Percentiles rank a stretch among this genome's conserved stretches.
Conservation (phyloP, 192 early-diverging fungal genomes). For the Coemansia sp. region DNA sequence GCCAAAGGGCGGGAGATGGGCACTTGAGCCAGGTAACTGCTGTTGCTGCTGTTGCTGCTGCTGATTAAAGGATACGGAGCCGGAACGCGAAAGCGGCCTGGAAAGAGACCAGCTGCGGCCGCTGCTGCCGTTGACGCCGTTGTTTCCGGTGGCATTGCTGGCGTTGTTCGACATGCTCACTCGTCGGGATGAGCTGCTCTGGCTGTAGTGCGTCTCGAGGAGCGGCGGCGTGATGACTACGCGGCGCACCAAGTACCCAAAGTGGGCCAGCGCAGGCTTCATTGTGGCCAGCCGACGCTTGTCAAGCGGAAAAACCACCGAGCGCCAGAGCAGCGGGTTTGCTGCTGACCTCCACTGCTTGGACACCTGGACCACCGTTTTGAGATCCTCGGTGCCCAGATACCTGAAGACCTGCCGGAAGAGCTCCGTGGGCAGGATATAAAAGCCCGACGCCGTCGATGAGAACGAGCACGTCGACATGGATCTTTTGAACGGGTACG, state of each 20-base stretch:
- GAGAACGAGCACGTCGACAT: conserved; percentile 42
- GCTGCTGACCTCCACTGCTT: conserved; percentile 49
- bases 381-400: conserved; percentile 32
- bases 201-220: conserved; percentile 24
- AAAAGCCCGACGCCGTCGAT: conserved; percentile 35
- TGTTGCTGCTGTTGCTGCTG: conserved; percentile 26
- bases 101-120: conserved; percentile 44
- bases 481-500: conserved; percentile 38
- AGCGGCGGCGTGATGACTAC: conserved; percentile 49
- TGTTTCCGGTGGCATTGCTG: not conserved
- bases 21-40: conserved; percentile 3
- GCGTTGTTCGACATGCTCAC: conserved; percentile 32
- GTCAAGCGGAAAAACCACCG: conserved; percentile 50
- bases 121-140: not conserved
- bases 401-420: conserved; percentile 41
- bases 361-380: conserved; percentile 37
- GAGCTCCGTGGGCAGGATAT: conserved; percentile 48
- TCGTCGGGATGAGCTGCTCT: conserved; percentile 34
- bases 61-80: conserved; percentile 21
- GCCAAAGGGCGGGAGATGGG: not conserved
- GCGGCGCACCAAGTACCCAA: conserved; percentile 43
- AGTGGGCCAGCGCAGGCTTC: conserved; percentile 36
- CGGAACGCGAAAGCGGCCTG: conserved; percentile 35
- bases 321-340: conserved; percentile 50
- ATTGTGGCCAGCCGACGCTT: conserved; percentile 49